Evolutionary conservation across 768 basidiomycete genomes (phyloP), one percentile per base, ranked within the genome.

Genomic region (Amanita rubescens): DNA sequence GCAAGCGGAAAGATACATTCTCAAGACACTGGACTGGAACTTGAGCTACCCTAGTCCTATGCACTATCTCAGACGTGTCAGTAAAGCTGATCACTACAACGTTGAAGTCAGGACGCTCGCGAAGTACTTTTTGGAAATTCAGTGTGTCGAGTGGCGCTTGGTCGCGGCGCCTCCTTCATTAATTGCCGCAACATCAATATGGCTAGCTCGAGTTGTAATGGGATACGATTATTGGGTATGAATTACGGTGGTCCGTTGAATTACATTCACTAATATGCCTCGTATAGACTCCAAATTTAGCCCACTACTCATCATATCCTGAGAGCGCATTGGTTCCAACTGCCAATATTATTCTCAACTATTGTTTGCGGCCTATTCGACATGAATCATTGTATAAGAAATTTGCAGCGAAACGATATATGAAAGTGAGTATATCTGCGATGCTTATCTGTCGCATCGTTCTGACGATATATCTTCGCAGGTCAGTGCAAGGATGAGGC

Each of bases 71-170:
- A 75, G 95, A 35, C 78, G 95, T 11, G 81, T 92, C 44, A 94
- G 91, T 74, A 98, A 98, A 71, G 96, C 96, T 1, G 96, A 99
- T 61, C 87, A 90, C 53, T 97, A 95, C 67, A 91, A 98, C 62
- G 83, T 94, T 55, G 85, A 92, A 63, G 88, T 87, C 24, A 73
- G 95, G 58, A 96, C 95, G 0, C 77, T 97, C 14, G 94, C 84
- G 38, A 98, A 99, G 69, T 99, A 93, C 70, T 77, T 98, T 34
- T 70, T 98, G 60, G 96, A 98, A 74, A 92, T 98, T 42, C 82
- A 82, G 5, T 85, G 87, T 53, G 75, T 99, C 14, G 92, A 98
- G 61, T 90, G 90, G 81, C 75, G 85, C 12, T 71, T 99, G 57
- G 77, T 99, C 55, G 79, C 80, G 22, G 84, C 83, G 5, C 82